phyloP scores from a whole-genome alignment of 1,284 basidiomycete genomes.

The Limonomyces culmigenus region DNA sequence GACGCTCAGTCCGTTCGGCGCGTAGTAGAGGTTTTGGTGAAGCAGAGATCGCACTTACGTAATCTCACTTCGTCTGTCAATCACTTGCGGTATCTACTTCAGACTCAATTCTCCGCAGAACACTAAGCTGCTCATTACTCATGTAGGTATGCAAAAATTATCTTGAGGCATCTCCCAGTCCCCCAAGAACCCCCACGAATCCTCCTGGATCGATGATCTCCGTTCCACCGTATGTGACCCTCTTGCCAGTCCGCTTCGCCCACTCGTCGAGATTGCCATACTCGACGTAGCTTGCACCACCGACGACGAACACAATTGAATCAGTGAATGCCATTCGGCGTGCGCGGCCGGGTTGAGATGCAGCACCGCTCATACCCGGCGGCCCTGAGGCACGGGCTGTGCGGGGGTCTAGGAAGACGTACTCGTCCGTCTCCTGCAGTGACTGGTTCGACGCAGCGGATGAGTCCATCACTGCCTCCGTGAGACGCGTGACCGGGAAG shows the following conservation, averaged over 20 bases:
- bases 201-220: constrained; percentile 84
- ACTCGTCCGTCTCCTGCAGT: constrained; percentile 92
- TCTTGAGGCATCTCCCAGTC: constrained; percentile 29
- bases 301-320: constrained; percentile 88
- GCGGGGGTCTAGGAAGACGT: constrained; percentile 85
- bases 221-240: constrained; percentile 89
- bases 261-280: constrained; percentile 93
- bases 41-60: no score
- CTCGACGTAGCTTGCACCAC: constrained; percentile 94
- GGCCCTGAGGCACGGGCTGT: constrained; percentile 44
- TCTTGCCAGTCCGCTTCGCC: constrained; percentile 65
- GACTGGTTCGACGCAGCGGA: constrained; percentile 84
- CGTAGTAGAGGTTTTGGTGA: no score
- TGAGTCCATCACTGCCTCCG: constrained; percentile 96
- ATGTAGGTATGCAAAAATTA: background rate
- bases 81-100: no score
- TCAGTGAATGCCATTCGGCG: constrained; percentile 77
- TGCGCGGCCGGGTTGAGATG: constrained; percentile 26
- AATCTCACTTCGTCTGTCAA: no score
- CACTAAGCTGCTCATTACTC: no score
- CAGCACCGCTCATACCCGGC: constrained; percentile 29
- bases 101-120: no score
- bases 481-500: constrained; percentile 80
- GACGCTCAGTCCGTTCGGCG: no score
- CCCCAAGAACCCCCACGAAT: constrained; percentile 60